These are phyloP conservation scores for Yamadazyma trypodendri DNA, from an alignment of 1,139 yeast genomes.

Conservation along the genomic window DNA sequence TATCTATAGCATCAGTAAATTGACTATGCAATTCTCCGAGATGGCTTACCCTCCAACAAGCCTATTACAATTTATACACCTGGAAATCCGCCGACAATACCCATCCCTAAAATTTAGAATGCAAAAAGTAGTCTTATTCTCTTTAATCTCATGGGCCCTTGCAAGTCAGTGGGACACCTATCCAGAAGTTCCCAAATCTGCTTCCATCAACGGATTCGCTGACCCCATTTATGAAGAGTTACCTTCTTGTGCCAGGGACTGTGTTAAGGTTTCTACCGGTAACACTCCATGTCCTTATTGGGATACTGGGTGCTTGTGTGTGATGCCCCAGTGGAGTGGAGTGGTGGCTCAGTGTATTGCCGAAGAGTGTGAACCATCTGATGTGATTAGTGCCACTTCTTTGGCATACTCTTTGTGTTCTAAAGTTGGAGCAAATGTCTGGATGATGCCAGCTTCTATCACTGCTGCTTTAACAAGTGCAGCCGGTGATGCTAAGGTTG, in stretches of 20 bases:
- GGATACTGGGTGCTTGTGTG: slow-evolving; percentile 56
- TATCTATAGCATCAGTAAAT: slow-evolving; percentile 10
- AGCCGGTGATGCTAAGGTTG: slow-evolving; percentile 15
- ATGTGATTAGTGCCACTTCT: slow-evolving; percentile 39
- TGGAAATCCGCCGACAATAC: not conserved
- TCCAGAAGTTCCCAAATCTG: slow-evolving; percentile 50
- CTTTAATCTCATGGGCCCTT: slow-evolving; percentile 1
- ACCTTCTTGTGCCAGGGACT: slow-evolving; percentile 44
- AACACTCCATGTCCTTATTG: slow-evolving; percentile 52
- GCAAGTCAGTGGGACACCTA: slow-evolving; percentile 33
- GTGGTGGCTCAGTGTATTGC: slow-evolving; percentile 48
- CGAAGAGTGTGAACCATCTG: slow-evolving; percentile 36
- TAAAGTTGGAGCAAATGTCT: slow-evolving; percentile 46
- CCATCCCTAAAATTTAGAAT: not conserved
- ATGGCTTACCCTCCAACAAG: too few relatives aligned
- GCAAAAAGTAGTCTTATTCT: slow-evolving; percentile 1
- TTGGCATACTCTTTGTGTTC: slow-evolving; percentile 44
- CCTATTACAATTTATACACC: not conserved
- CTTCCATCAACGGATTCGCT: slow-evolving; percentile 52
- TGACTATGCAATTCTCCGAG: too few relatives aligned
- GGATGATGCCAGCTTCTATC: slow-evolving; percentile 46
- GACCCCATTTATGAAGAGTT: slow-evolving; percentile 43
- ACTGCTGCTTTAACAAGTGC: slow-evolving; percentile 23
- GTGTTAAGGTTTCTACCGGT: slow-evolving; percentile 36
- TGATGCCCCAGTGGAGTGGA: slow-evolving; percentile 51